Evolutionary conservation across 2,329 filamentous ascomycete genomes (phyloP).

Genomic region (Biscogniauxia mediterranea): DNA sequence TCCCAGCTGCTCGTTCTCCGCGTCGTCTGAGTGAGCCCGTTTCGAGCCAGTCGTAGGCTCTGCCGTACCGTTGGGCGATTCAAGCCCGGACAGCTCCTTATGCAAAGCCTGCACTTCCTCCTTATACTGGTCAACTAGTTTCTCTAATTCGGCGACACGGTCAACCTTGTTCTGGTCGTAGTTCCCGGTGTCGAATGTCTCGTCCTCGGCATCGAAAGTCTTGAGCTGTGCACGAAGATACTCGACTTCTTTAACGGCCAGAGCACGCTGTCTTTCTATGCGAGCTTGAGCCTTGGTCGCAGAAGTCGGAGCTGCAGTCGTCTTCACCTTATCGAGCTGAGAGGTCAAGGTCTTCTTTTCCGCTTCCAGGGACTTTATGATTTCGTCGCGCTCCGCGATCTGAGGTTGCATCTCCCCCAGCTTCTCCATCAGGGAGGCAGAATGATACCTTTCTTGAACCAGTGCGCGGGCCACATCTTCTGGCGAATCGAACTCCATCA

Average conservation of each 20-base stretch:
- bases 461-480: constrained; percentile 84
- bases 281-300: constrained; percentile 70
- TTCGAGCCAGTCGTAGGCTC: constrained; percentile 55
- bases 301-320: constrained; percentile 43
- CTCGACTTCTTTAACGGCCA: constrained; percentile 90
- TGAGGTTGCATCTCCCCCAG: constrained; percentile 79
- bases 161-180: constrained; percentile 73
- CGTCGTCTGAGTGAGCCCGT: constrained; percentile 58
- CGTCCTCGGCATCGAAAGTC: constrained; percentile 83
- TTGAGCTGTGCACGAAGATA: constrained; percentile 91
- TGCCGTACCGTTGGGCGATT: constrained; percentile 42
- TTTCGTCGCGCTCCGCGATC: constrained; percentile 71
- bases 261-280: constrained; percentile 78
- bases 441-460: constrained; percentile 77
- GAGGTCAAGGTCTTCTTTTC: constrained; percentile 63
- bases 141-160: constrained; percentile 78
- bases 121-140: constrained; percentile 84
- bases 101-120: constrained; percentile 74
- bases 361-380: constrained; percentile 67
- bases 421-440: constrained; percentile 74
- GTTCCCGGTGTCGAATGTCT: constrained; percentile 76
- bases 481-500: constrained; percentile 78
- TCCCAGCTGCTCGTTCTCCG: constrained; percentile 70
- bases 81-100: constrained; percentile 67
- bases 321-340: constrained; percentile 70